Conservation (phyloP, 164 flowering plant species). For the Aristolochia contorta region DNA sequence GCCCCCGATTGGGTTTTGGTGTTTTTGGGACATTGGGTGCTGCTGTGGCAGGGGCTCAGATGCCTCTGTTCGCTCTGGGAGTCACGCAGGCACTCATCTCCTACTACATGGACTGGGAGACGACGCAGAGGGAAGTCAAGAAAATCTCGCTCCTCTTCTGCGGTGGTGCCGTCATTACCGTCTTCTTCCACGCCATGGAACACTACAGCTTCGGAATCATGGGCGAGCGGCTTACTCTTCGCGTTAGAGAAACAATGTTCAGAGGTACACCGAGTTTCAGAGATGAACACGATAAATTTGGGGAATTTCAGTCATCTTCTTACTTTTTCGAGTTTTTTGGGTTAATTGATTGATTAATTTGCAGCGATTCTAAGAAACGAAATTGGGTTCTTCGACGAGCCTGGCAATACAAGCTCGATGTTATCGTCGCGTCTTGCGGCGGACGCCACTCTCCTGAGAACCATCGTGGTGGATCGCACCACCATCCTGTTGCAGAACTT, state of each 20-base stretch:
- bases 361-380: constrained; percentile 90
- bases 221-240: constrained; percentile 90
- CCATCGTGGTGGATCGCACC: constrained; percentile 74
- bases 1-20: constrained; percentile 71
- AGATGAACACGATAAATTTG: not conserved
- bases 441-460: constrained; percentile 69
- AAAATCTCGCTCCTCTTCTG: constrained; percentile 67
- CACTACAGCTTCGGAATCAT: constrained; percentile 79
- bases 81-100: constrained; percentile 84
- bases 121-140: constrained; percentile 52
- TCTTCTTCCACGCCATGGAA: constrained; percentile 52
- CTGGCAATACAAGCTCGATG: constrained; percentile 60
- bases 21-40: constrained; percentile 57
- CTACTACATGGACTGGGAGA: constrained; percentile 90
- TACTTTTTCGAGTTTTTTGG: no score
- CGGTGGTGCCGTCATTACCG: constrained; percentile 56
- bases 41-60: constrained; percentile 68
- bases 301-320: not conserved
- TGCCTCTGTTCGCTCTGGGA: constrained; percentile 96
- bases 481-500: constrained; percentile 75
- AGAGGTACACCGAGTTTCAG: constrained; percentile 50
- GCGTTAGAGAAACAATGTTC: constrained; percentile 81
- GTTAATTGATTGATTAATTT: constrained; percentile 9
- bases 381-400: constrained; percentile 87
- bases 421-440: constrained; percentile 76